These are phyloP conservation scores for Trematosphaeria pertusa DNA, from an alignment of 2,329 filamentous ascomycete species.

Conservation along the genomic window DNA sequence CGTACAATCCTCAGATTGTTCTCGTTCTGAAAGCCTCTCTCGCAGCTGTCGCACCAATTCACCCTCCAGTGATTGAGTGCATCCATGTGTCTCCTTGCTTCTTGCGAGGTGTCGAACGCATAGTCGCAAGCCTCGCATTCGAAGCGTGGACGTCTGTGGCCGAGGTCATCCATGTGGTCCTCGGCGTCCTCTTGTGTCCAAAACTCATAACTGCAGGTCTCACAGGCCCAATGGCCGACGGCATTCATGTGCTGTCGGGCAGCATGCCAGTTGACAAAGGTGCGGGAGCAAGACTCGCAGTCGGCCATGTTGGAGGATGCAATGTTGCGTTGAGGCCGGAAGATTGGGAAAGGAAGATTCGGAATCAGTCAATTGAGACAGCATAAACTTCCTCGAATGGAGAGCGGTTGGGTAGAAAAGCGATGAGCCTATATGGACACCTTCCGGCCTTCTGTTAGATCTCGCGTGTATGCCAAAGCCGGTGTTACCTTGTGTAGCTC, in stretches of 20 bases:
- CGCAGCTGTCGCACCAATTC: conserved; percentile 21
- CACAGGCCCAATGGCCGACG: conserved; percentile 23
- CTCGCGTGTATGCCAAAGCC: no score
- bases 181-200: conserved; percentile 6
- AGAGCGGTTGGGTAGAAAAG: no score
- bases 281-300: conserved; percentile 25
- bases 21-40: conserved; percentile 27
- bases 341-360: no score
- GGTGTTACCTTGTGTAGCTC: no score
- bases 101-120: conserved; percentile 5
- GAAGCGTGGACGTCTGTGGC: conserved; percentile 9
- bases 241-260: conserved; percentile 28
- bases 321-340: no score
- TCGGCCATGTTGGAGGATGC: not conserved
- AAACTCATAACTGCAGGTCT: conserved; percentile 17
- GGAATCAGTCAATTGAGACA: no score
- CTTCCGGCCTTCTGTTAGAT: no score
- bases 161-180: conserved; percentile 17
- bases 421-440: no score
- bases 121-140: conserved; percentile 19
- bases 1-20: conserved; percentile 24
- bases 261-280: conserved; percentile 17
- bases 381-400: no score
- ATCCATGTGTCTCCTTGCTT: conserved; percentile 19
- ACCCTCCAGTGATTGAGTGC: conserved; percentile 18